Percentiles rank a stretch among this genome's conserved stretches.
phyloP scores from a whole-genome alignment of 176 grass and related monocot genomes.

The Aegilops bicornis region DNA sequence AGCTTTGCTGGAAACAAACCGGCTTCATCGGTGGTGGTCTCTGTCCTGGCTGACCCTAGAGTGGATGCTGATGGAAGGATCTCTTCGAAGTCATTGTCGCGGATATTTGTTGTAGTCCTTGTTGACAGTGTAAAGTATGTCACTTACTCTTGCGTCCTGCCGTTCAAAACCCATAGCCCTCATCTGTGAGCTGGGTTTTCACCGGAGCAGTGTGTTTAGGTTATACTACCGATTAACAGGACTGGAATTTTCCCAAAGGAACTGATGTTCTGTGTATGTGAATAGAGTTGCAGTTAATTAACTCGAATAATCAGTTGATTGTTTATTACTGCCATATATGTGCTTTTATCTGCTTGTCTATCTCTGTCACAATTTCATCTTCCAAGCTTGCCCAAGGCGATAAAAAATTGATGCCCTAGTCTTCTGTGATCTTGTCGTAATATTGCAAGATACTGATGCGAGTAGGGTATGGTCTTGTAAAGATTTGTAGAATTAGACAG shows the following conservation, averaged over 20 bases:
- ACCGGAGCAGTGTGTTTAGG: neutral
- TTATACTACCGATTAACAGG: neutral
- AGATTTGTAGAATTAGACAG: too few relatives aligned
- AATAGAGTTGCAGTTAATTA: neutral
- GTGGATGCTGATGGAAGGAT: constrained; percentile 63
- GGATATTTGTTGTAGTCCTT: constrained; percentile 89
- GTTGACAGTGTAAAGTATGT: constrained; percentile 96
- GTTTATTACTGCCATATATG: neutral
- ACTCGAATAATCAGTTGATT: neutral
- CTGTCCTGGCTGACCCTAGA: constrained; percentile 89
- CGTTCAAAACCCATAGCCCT: constrained; percentile 65
- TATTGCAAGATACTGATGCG: too few relatives aligned
- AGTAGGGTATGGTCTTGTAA: too few relatives aligned
- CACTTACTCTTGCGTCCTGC: constrained; percentile 92
- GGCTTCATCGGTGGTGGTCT: constrained; percentile 74
- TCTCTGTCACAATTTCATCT: neutral
- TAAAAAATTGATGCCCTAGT: too few relatives aligned
- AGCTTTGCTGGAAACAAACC: constrained; percentile 48
- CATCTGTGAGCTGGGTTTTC: constrained; percentile 45
- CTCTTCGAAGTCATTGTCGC: constrained; percentile 68
- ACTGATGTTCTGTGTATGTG: constrained; percentile 2
- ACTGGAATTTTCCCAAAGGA: neutral
- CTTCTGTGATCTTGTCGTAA: too few relatives aligned
- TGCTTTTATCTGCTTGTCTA: neutral
- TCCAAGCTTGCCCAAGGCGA: neutral